Evolutionary conservation across 192 early-diverging fungal genomes (phyloP).

Genomic region (Cladochytrium replicatum): DNA sequence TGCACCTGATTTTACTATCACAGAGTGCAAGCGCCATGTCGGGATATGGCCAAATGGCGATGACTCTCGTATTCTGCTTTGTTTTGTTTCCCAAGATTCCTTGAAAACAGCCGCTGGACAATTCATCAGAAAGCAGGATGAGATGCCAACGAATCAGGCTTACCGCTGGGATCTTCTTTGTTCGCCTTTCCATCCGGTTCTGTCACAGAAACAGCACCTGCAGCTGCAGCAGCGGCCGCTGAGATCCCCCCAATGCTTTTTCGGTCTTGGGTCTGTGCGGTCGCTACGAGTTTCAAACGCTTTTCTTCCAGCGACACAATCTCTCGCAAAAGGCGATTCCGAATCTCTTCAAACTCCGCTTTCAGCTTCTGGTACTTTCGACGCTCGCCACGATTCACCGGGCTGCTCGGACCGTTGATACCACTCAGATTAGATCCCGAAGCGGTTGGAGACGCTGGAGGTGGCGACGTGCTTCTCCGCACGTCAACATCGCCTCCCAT

Average conservation of each 20-base stretch:
- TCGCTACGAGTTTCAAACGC: conserved; percentile 41
- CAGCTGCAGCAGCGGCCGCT: too few relatives aligned
- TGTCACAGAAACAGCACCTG: too few relatives aligned
- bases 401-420: conserved; percentile 1
- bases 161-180: conserved; percentile 29
- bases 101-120: conserved; percentile 78
- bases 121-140: too few relatives aligned
- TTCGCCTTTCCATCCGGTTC: too few relatives aligned
- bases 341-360: conserved; percentile 66
- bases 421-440: too few relatives aligned
- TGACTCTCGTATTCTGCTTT: conserved; percentile 67
- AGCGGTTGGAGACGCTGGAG: too few relatives aligned
- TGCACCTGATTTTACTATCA: conserved; percentile 95
- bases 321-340: conserved; percentile 82
- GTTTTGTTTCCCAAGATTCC: conserved; percentile 87
- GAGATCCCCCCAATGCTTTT: too few relatives aligned
- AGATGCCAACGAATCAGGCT: too few relatives aligned
- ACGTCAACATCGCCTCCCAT: too few relatives aligned
- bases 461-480: too few relatives aligned
- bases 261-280: conserved; percentile 42
- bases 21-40: conserved; percentile 82
- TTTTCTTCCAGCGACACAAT: conserved; percentile 91
- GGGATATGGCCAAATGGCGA: conserved; percentile 77
- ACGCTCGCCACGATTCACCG: not conserved
- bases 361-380: conserved; percentile 14